phyloP scores from a whole-genome alignment of 345 rosid species.

The Turnera subulata region DNA sequence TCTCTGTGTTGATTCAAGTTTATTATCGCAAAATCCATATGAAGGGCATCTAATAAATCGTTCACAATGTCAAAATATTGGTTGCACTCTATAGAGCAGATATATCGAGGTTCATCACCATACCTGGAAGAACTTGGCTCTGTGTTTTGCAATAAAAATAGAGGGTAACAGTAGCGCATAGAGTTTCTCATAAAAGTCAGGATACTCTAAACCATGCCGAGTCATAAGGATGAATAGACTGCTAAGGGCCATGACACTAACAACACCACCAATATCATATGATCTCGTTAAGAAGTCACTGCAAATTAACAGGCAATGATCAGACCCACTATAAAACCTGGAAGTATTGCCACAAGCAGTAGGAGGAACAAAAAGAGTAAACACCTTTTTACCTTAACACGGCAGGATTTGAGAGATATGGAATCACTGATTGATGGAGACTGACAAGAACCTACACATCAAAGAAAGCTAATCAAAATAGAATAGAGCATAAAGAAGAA shows the following conservation, averaged over 20 bases:
- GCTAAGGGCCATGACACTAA: constrained; percentile 94
- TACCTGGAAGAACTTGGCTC: constrained; percentile 93
- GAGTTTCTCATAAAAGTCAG: constrained; percentile 81
- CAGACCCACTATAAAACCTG: constrained; percentile 9
- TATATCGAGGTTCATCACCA: background rate
- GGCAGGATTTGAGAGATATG: constrained; percentile 67
- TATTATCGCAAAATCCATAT: too few relatives aligned
- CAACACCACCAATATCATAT: constrained; percentile 92
- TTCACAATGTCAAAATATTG: too few relatives aligned
- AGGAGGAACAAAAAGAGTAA: constrained; percentile 1
- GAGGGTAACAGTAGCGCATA: constrained; percentile 78
- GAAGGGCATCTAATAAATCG: too few relatives aligned
- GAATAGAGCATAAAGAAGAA: background rate
- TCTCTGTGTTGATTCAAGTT: too few relatives aligned
- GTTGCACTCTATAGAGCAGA: background rate
- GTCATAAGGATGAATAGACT: constrained; percentile 92
- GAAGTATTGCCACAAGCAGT: background rate
- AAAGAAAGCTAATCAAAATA: background rate
- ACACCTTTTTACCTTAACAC: constrained; percentile 55
- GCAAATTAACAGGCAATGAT: constrained; percentile 28
- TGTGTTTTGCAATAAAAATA: constrained; percentile 78
- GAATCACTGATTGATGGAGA: constrained; percentile 75
- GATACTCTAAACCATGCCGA: constrained; percentile 80
- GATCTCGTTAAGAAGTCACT: constrained; percentile 92
- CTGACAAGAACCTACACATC: constrained; percentile 66